These are phyloP conservation scores for Hyparrhenia diplandra DNA, from an alignment of 176 grass and related monocot genomes.

Conservation along the genomic window DNA sequence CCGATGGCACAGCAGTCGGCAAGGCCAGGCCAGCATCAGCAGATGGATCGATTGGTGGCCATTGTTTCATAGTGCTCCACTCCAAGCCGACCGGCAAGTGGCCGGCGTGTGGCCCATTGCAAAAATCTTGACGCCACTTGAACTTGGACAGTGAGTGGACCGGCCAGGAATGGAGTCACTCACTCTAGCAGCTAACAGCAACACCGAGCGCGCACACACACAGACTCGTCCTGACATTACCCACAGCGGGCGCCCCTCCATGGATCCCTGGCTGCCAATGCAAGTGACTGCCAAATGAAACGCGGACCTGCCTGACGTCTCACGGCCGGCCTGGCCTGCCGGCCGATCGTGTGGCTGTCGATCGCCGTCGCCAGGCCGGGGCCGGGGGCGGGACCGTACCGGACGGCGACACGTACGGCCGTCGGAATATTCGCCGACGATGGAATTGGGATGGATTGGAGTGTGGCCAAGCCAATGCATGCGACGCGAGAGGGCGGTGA, in stretches of 20 bases:
- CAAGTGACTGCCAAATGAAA: neutral
- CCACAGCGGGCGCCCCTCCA: too few relatives aligned
- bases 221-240: too few relatives aligned
- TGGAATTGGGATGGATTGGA: too few relatives aligned
- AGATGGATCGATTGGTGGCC: conserved; percentile 1
- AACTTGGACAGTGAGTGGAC: neutral
- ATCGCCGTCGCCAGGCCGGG: neutral
- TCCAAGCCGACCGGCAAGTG: neutral
- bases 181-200: too few relatives aligned
- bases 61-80: conserved; percentile 15
- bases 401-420: neutral
- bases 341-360: conserved; percentile 24
- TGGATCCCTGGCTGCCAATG: neutral
- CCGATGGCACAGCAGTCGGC: neutral
- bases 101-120: neutral
- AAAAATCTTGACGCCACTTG: neutral
- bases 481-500: too few relatives aligned
- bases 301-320: neutral
- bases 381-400: neutral
- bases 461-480: too few relatives aligned
- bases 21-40: too few relatives aligned
- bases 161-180: neutral
- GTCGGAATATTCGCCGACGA: conserved; percentile 31
- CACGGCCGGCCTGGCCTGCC: neutral
- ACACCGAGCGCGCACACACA: too few relatives aligned